Conservation (phyloP, 805 yeast species). For the Ogataea philodendri region DNA sequence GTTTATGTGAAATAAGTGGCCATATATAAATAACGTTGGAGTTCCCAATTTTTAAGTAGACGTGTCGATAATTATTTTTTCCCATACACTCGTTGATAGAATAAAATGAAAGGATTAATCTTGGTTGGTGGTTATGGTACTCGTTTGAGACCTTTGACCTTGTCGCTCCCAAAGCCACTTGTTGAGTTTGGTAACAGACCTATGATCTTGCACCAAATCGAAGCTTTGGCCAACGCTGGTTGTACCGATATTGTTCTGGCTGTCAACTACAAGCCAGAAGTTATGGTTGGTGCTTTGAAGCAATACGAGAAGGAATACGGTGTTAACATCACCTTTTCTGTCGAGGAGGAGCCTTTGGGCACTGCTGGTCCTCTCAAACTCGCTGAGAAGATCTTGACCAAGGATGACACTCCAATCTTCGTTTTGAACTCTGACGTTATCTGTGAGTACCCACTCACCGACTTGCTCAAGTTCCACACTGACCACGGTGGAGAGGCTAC, state of each 20-base stretch:
- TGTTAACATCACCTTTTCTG: slow-evolving; percentile 92
- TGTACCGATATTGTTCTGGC: slow-evolving; percentile 98
- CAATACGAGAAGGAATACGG: slow-evolving; percentile 95
- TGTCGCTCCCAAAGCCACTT: slow-evolving; percentile 93
- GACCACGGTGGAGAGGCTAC: slow-evolving; percentile 98
- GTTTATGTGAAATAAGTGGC: slow-evolving; percentile 3
- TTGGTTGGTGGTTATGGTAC: slow-evolving; percentile 99
- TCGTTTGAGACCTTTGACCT: slow-evolving; percentile 97
- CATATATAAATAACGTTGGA: slow-evolving; percentile 10
- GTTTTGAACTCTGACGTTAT: slow-evolving; percentile 98
- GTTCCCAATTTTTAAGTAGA: slow-evolving; percentile 5
- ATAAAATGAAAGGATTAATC: slow-evolving; percentile 87
- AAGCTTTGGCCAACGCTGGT: slow-evolving; percentile 97
- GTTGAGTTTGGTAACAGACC: slow-evolving; percentile 99
- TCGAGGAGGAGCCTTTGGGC: slow-evolving; percentile 98
- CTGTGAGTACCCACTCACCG: slow-evolving; percentile 96
- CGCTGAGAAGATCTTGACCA: slow-evolving; percentile 89
- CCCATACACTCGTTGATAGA: slow-evolving; percentile 14
- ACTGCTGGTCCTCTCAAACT: slow-evolving; percentile 99
- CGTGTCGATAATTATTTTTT: slow-evolving; percentile 13
- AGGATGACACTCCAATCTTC: slow-evolving; percentile 95
- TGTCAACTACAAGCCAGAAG: slow-evolving; percentile 99
- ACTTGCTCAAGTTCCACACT: slow-evolving; percentile 88
- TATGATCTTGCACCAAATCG: slow-evolving; percentile 98
- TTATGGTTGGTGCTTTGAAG: slow-evolving; percentile 92